Evolutionary conservation across 2,329 filamentous ascomycete species (phyloP), one percentile per base, ranked within the genome.

Genomic region (Paramyrothecium sp.): DNA sequence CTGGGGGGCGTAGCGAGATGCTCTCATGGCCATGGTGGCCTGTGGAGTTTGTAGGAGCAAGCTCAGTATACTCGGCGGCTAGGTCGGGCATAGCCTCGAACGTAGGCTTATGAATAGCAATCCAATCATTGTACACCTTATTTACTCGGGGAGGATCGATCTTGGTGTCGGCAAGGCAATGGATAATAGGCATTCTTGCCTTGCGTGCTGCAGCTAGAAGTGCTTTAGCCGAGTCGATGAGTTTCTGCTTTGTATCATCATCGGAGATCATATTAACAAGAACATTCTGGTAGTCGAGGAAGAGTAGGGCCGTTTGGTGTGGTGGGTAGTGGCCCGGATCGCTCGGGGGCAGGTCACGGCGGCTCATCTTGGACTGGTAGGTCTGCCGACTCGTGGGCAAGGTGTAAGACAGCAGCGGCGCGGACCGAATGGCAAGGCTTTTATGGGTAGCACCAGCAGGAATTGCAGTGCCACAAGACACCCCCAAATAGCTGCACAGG

Each of bases 271-370:
- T 56, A 26, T 56, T 54, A 33, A 62, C 44, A 8, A 59, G 49
- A 19, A 44, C n/a, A 44, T 58, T 55, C 17, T 60, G 55, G 34
- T 58, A 62, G 54, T 60, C 60, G 20, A 62, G 53, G 5, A 62
- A 44, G 3, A 60, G 53, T 12, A 62, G 55, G 5, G 58, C 56
- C 21, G 58, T 60, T 23, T 58, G 30, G 19, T 56, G 34, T 21
- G 58, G 54, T 17, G 60, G 38, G 30, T 60, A 53, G 13, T 8
- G 16, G n/a, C 7, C 5, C 22, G 47, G 47, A 16, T 49, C 20
- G 47, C 47, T 22, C 3, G 17, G 47, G 20, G 47, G 33, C 16
- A 38, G 33, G 16, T 38, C 16, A n/a, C n/a, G n/a, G 33, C 16
- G 10, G 33, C 33, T 38, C 33, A 38, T 38, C 33, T 38, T 38